A percentile compares a stretch with the other conserved stretches of the same genome.
Conservation (phyloP, 2,329 filamentous ascomycete species). For the Chaetomiaceae sp. region DNA sequence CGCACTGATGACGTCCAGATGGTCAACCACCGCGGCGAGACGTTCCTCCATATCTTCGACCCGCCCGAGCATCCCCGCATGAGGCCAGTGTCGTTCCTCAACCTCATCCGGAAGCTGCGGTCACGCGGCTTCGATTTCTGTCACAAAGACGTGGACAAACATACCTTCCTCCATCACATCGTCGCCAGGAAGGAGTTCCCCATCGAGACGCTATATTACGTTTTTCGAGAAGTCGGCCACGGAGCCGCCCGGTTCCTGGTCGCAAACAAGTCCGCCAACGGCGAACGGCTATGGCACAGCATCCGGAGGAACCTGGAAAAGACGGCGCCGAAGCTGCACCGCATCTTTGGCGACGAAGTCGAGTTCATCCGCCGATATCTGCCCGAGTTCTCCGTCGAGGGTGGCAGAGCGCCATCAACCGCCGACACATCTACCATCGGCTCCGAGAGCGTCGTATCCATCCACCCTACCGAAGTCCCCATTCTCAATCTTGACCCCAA, state of each 20-base stretch:
- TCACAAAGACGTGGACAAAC: constrained; percentile 26
- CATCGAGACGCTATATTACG: constrained; percentile 25
- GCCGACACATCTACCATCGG: constrained; percentile 24
- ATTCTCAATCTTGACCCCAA: constrained; percentile 15
- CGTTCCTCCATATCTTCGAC: constrained; percentile 28
- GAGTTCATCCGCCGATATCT: constrained; percentile 29
- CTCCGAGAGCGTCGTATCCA: constrained; percentile 22
- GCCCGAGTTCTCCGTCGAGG: constrained; percentile 26
- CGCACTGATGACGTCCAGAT: constrained; percentile 25
- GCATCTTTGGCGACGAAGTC: constrained; percentile 28
- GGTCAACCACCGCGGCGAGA: constrained; percentile 27
- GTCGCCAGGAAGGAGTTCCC: constrained; percentile 26
- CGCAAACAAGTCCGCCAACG: constrained; percentile 24
- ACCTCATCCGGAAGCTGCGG: constrained; percentile 25
- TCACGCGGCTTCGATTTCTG: constrained; percentile 28
- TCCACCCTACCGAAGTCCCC: constrained; percentile 14
- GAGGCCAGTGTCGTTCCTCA: constrained; percentile 26
- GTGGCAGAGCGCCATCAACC: constrained; percentile 20
- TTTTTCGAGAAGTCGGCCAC: constrained; percentile 27
- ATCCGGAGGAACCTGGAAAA: constrained; percentile 24
- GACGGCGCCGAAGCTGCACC: constrained; percentile 24
- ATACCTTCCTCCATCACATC: constrained; percentile 26
- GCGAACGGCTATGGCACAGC: constrained; percentile 27
- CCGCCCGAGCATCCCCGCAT: constrained; percentile 24
- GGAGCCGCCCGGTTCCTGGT: constrained; percentile 27